A percentile compares a stretch with the other conserved stretches of the same genome.
phyloP scores from a whole-genome alignment of 495 filamentous ascomycete species.

The Podospora pseudocomata region DNA sequence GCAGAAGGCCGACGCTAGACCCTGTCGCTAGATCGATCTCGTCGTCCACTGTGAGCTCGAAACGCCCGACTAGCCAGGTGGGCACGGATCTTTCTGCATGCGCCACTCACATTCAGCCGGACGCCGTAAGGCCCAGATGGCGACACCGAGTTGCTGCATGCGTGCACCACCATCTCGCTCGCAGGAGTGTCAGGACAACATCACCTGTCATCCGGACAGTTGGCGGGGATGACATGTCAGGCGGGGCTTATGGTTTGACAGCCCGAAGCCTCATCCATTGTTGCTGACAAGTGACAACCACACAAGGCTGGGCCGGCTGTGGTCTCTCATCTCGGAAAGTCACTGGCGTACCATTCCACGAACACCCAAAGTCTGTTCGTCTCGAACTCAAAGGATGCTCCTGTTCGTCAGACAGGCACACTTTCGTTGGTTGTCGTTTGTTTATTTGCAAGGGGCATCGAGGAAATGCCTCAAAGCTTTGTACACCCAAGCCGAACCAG shows the following conservation, averaged over 20 bases:
- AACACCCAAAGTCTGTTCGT: background rate
- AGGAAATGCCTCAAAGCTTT: background rate
- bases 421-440: background rate
- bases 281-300: background rate
- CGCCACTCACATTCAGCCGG: constrained; percentile 29
- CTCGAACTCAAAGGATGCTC: background rate
- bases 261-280: background rate
- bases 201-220: constrained; percentile 4
- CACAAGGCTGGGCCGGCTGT: background rate
- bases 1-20: constrained; percentile 20
- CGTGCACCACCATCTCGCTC: background rate
- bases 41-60: constrained; percentile 23
- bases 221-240: background rate
- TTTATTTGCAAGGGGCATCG: background rate
- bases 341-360: background rate
- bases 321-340: background rate
- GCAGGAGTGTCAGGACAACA: background rate
- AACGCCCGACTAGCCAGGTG: constrained; percentile 21
- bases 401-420: background rate
- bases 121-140: background rate
- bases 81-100: constrained; percentile 32
- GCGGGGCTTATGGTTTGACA: background rate
- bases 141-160: background rate
- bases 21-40: constrained; percentile 18
- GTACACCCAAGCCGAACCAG: background rate